Evolutionary conservation across 192 early-diverging fungal genomes (phyloP).

Genomic region (Coemansia sp.): DNA sequence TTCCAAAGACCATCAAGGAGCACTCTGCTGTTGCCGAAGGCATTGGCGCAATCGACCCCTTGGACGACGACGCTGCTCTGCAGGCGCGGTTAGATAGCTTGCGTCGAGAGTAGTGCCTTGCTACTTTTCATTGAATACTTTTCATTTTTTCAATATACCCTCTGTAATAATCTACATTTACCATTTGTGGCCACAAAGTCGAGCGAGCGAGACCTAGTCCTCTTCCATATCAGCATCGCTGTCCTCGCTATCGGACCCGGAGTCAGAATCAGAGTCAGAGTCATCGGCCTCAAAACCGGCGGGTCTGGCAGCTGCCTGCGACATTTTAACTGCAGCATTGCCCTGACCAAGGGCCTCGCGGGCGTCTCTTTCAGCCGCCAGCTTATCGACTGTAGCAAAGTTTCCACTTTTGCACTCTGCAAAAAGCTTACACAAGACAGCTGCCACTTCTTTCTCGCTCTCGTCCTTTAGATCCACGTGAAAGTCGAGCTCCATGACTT

Average conservation of each 20-base stretch:
- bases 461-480: conserved; percentile 39
- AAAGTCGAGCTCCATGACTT: conserved; percentile 50
- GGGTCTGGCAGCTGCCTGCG: conserved; percentile 17
- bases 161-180: not conserved
- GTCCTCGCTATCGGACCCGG: conserved; percentile 4
- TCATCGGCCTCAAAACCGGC: conserved; percentile 4
- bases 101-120: conserved; percentile 71
- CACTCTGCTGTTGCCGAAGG: conserved; percentile 57
- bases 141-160: not conserved
- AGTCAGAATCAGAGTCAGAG: conserved; percentile 22
- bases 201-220: conserved; percentile 3
- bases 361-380: conserved; percentile 44
- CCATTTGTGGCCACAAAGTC: not conserved
- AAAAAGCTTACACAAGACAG: conserved; percentile 32
- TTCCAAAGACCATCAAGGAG: conserved; percentile 61
- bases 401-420: conserved; percentile 44
- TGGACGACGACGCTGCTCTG: conserved; percentile 74
- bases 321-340: conserved; percentile 21
- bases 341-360: conserved; percentile 15
- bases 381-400: conserved; percentile 39
- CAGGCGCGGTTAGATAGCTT: conserved; percentile 90
- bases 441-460: conserved; percentile 48
- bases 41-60: conserved; percentile 9
- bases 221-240: conserved; percentile 27
- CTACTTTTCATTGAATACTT: not conserved